These are phyloP conservation scores for Apiotrichum brassicae DNA, from an alignment of 1,284 basidiomycete genomes.

Conservation along the genomic window DNA sequence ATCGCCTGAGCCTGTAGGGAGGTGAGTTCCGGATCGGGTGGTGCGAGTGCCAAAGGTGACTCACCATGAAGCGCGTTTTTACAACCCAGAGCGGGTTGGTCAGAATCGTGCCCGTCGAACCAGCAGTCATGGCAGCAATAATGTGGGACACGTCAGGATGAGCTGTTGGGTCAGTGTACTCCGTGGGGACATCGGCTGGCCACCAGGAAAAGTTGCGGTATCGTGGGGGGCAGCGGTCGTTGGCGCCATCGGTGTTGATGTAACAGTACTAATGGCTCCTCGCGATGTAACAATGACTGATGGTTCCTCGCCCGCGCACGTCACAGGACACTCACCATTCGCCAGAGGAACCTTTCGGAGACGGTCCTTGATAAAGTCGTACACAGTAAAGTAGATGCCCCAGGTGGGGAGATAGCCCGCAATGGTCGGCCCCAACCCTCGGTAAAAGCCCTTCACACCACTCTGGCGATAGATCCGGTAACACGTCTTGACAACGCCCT, in stretches of 20 bases:
- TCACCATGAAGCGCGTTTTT: slow-evolving; percentile 94
- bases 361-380: slow-evolving; percentile 80
- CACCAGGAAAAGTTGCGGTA: too few relatives aligned
- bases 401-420: slow-evolving; percentile 92
- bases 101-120: slow-evolving; percentile 78
- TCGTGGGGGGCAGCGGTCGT: too few relatives aligned
- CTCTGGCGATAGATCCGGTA: slow-evolving; percentile 64
- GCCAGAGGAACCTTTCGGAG: slow-evolving; percentile 54
- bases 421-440: slow-evolving; percentile 90
- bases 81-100: slow-evolving; percentile 96
- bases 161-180: slow-evolving; percentile 8
- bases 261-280: too few relatives aligned
- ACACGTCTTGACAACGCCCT: slow-evolving; percentile 70
- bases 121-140: slow-evolving; percentile 84
- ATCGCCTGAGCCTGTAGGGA: slow-evolving; percentile 41
- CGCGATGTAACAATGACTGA: too few relatives aligned
- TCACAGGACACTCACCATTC: slow-evolving; percentile 9
- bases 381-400: slow-evolving; percentile 98
- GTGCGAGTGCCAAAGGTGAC: too few relatives aligned
- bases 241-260: too few relatives aligned
- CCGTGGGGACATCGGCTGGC: too few relatives aligned
- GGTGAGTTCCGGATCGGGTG: too few relatives aligned
- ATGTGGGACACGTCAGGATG: slow-evolving; percentile 56
- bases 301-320: too few relatives aligned
- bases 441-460: slow-evolving; percentile 80